These are phyloP conservation scores for Penicillium olsonii DNA, from an alignment of 2,329 filamentous ascomycete species.

Conservation along the genomic window DNA sequence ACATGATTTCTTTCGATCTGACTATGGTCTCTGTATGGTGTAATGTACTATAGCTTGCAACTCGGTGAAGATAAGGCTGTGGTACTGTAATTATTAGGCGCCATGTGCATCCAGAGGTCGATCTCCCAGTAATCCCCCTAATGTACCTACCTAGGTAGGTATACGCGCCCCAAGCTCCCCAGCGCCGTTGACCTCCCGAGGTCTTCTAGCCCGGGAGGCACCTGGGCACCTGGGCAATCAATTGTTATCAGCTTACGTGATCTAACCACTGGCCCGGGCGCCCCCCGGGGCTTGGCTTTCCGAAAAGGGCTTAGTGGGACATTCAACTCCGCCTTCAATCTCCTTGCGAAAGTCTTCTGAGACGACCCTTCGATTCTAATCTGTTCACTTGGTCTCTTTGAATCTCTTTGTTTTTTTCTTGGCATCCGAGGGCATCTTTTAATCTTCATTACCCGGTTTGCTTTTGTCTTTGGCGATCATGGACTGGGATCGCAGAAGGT, in stretches of 20 bases:
- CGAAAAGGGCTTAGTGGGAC: constrained; percentile 10
- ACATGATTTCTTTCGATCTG: neutral
- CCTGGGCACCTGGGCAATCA: no score
- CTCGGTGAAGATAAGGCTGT: neutral
- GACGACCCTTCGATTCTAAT: no score
- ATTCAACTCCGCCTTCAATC: neutral
- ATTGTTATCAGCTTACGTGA: no score
- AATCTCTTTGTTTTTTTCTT: neutral
- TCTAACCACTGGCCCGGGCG: no score
- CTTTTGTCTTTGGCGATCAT: constrained; percentile 20
- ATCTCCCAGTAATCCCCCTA: no score
- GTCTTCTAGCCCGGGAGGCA: no score
- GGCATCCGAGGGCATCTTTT: neutral
- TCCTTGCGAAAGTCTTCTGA: neutral
- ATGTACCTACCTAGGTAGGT: no score
- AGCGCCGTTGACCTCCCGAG: no score
- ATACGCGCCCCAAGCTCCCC: no score
- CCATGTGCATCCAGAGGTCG: no score
- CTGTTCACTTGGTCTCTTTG: neutral
- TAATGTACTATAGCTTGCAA: neutral
- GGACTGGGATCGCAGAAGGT: constrained; percentile 50
- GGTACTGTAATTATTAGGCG: neutral
- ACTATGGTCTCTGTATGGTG: neutral
- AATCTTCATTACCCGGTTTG: neutral
- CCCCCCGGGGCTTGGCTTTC: neutral